phyloP scores from a whole-genome alignment of 2,329 filamentous ascomycete species.

The Colletotrichum acutatum region DNA sequence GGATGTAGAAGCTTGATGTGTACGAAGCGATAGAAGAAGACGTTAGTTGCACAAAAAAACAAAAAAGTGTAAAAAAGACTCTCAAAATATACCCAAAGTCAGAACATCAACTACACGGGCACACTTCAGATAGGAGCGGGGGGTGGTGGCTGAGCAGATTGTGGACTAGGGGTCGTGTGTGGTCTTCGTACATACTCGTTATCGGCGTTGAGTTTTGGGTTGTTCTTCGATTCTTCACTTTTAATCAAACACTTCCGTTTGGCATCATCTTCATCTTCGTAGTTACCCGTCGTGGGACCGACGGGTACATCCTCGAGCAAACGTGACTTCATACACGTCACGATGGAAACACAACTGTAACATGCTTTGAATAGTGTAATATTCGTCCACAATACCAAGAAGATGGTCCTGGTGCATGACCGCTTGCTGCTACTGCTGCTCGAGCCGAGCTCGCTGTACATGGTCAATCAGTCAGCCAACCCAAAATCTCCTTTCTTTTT shows the following conservation, averaged over 20 bases:
- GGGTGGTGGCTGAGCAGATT: no score
- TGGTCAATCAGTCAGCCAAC: not conserved
- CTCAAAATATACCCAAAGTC: conserved; percentile 35
- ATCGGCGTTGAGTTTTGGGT: conserved; percentile 2
- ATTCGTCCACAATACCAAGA: not conserved
- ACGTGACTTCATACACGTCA: no score
- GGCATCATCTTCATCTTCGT: not conserved
- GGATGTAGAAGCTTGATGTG: not conserved
- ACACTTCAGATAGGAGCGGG: not conserved
- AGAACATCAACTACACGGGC: conserved; percentile 1
- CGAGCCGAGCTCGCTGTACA: not conserved
- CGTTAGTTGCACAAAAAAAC: conserved; percentile 5
- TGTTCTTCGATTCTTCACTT: not conserved
- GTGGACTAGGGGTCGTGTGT: not conserved
- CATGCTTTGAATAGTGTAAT: not conserved
- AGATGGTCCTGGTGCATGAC: not conserved
- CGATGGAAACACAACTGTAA: no score
- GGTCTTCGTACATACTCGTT: not conserved
- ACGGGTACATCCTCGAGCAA: no score
- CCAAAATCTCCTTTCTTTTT: not conserved
- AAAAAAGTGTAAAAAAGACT: conserved; percentile 6
- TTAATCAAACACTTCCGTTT: not conserved
- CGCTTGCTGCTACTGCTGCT: not conserved
- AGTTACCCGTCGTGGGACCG: no score
- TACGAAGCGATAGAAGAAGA: conserved; percentile 8